Evolutionary conservation across 2,329 filamentous ascomycete species (phyloP).

Genomic region (Sarocladium kiliense): DNA sequence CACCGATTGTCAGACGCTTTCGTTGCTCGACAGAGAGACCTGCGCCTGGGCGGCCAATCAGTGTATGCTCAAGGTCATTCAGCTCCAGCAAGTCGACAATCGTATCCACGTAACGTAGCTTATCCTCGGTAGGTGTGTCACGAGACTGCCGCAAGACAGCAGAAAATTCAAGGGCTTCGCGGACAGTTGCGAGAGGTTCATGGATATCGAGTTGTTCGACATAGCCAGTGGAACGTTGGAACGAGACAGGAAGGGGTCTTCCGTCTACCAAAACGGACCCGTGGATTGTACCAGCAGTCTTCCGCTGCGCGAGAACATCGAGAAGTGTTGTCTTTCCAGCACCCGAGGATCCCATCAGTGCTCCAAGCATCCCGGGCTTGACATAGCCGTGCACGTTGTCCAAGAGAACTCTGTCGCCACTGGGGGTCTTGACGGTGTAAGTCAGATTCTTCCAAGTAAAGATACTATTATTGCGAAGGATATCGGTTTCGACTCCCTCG

Average conservation of each 20-base stretch:
- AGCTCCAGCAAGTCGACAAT: slow-evolving; percentile 63
- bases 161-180: slow-evolving; percentile 63
- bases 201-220: slow-evolving; percentile 67
- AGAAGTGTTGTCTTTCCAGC: slow-evolving; percentile 77
- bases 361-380: slow-evolving; percentile 75
- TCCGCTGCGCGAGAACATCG: slow-evolving; percentile 62
- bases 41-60: slow-evolving; percentile 52
- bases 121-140: slow-evolving; percentile 50
- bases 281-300: slow-evolving; percentile 53
- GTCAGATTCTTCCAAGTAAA: slow-evolving; percentile 68
- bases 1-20: slow-evolving; percentile 65
- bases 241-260: slow-evolving; percentile 50
- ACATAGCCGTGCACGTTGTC: slow-evolving; percentile 68
- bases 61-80: slow-evolving; percentile 57
- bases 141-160: slow-evolving; percentile 58
- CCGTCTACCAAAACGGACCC: slow-evolving; percentile 49
- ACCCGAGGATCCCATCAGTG: slow-evolving; percentile 73
- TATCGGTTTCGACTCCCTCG: background rate
- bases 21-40: slow-evolving; percentile 43
- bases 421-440: slow-evolving; percentile 64
- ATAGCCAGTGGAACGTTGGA: slow-evolving; percentile 63
- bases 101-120: slow-evolving; percentile 60
- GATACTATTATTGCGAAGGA: background rate
- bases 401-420: slow-evolving; percentile 49
- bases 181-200: slow-evolving; percentile 59